Evolutionary conservation across 768 basidiomycete species (phyloP).

Genomic region (Agaricus subrufescens): DNA sequence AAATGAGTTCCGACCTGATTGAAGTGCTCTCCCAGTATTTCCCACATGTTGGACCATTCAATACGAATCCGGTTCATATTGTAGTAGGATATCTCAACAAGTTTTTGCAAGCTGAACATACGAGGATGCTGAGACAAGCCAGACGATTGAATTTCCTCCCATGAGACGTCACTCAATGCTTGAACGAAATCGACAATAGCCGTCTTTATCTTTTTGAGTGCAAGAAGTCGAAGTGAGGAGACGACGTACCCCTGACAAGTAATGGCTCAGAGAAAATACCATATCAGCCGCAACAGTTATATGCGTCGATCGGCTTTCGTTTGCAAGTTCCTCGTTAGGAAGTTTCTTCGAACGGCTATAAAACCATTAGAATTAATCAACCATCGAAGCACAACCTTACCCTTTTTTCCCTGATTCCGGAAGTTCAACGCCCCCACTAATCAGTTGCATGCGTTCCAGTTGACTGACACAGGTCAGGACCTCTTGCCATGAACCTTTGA

Average conservation of each 20-base stretch:
- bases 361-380: conserved; percentile 8
- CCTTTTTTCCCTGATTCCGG: conserved; percentile 76
- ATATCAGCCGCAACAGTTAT: conserved; percentile 99
- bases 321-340: conserved; percentile 90
- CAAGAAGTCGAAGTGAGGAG: neutral
- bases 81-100: conserved; percentile 99
- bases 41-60: conserved; percentile 98
- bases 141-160: conserved; percentile 99
- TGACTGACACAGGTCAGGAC: conserved; percentile 97
- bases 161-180: conserved; percentile 93
- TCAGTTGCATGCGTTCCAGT: conserved; percentile 97
- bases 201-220: conserved; percentile 43
- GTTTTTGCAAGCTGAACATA: conserved; percentile 93
- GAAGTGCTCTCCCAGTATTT: conserved; percentile 96
- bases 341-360: conserved; percentile 51
- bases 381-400: conserved; percentile 37
- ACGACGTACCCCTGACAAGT: conserved; percentile 83
- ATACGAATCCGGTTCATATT: conserved; percentile 98
- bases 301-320: conserved; percentile 94
- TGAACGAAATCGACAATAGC: conserved; percentile 98
- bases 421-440: conserved; percentile 85
- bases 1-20: conserved; percentile 67
- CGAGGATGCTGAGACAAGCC: conserved; percentile 92
- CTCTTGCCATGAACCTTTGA: conserved; percentile 96
- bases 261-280: conserved; percentile 96